Evolutionary conservation across 108 stramenopile species (phyloP).

Genomic region (Cyclotella baltica): DNA sequence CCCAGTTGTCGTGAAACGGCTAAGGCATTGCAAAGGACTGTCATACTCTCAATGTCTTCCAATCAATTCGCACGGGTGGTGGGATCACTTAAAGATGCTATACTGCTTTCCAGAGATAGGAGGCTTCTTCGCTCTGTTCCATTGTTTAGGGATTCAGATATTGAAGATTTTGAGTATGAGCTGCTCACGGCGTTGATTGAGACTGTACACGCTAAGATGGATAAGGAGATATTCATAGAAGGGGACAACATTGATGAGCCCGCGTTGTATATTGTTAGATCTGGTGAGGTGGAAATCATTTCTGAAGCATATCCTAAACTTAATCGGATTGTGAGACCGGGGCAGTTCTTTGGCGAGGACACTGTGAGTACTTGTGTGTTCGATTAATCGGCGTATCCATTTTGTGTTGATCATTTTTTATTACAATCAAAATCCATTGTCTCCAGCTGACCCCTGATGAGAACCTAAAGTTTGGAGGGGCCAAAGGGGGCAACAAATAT

Average conservation of each 20-base stretch:
- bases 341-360: slow-evolving; percentile 54
- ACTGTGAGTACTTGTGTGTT: slow-evolving; percentile 4
- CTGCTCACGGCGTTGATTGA: slow-evolving; percentile 48
- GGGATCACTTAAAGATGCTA: slow-evolving; percentile 48
- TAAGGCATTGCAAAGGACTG: slow-evolving; percentile 39
- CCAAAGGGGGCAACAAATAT: slow-evolving; percentile 50
- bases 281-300: slow-evolving; percentile 41
- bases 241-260: slow-evolving; percentile 52
- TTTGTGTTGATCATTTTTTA: neutral
- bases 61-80: slow-evolving; percentile 46
- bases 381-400: neutral
- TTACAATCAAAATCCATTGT: neutral
- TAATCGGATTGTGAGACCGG: slow-evolving; percentile 31
- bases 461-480: slow-evolving; percentile 59
- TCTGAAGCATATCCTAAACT: slow-evolving; percentile 30
- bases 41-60: slow-evolving; percentile 44
- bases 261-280: slow-evolving; percentile 45
- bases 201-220: slow-evolving; percentile 12
- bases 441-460: slow-evolving; percentile 46
- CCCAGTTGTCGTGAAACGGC: slow-evolving; percentile 27
- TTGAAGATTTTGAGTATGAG: slow-evolving; percentile 54
- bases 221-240: slow-evolving; percentile 50
- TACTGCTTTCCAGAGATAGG: slow-evolving; percentile 45
- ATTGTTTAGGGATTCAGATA: slow-evolving; percentile 44
- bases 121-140: slow-evolving; percentile 43